Evolutionary conservation across 73 alveolate genomes (phyloP).

Genomic region (Breviolum minutum): DNA sequence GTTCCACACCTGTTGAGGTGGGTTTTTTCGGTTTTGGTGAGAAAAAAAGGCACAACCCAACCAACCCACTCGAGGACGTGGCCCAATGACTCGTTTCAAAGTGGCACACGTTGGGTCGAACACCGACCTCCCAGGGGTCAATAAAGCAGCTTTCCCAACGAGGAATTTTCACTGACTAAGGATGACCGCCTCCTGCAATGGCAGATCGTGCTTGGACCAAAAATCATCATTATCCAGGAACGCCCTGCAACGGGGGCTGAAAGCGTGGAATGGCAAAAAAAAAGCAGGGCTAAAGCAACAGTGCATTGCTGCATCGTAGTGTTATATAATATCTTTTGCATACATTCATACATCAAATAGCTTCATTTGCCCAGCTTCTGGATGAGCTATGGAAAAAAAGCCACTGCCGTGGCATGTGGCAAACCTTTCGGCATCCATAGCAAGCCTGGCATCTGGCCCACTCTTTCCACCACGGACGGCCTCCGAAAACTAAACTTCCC

Average conservation of each 20-base stretch:
- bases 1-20: conserved; percentile 17
- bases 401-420: neutral
- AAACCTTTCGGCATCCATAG: neutral
- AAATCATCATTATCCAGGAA: conserved; percentile 5
- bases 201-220: conserved; percentile 49
- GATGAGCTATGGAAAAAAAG: neutral
- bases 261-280: neutral
- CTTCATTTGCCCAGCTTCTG: neutral
- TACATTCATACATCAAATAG: neutral
- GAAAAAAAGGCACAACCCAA: neutral
- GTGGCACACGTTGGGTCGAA: conserved; percentile 82
- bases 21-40: too few relatives aligned
- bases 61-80: neutral
- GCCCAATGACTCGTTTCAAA: conserved; percentile 80
- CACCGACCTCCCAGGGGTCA: conserved; percentile 35
- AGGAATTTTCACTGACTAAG: neutral
- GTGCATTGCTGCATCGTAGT: neutral
- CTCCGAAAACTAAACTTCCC: neutral
- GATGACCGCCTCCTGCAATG: conserved; percentile 27
- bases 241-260: conserved; percentile 5
- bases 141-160: neutral
- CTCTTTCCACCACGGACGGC: conserved; percentile 70
- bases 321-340: neutral
- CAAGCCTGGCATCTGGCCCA: conserved; percentile 70
- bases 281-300: too few relatives aligned